These are phyloP conservation scores for Colletotrichum noveboracense DNA, from an alignment of 2,329 filamentous ascomycete species.

Conservation along the genomic window DNA sequence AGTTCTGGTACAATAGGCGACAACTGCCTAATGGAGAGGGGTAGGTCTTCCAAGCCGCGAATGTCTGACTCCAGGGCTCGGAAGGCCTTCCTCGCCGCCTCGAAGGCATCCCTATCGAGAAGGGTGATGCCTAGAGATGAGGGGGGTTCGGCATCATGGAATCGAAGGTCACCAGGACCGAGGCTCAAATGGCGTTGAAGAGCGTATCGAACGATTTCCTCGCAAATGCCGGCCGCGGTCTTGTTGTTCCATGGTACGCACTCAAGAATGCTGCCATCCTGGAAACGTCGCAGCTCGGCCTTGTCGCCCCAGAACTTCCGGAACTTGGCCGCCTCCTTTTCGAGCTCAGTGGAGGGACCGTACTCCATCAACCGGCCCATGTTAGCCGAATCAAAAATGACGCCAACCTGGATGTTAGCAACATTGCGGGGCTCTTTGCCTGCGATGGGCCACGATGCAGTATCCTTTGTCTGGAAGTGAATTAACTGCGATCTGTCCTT, in stretches of 20 bases:
- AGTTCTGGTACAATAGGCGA: slow-evolving; percentile 74
- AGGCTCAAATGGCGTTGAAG: slow-evolving; percentile 72
- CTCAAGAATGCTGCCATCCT: slow-evolving; percentile 92
- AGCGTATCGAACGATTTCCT: slow-evolving; percentile 80
- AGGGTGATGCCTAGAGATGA: slow-evolving; percentile 50
- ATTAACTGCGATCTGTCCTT: slow-evolving; percentile 77
- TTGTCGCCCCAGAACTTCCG: slow-evolving; percentile 95
- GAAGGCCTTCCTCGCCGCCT: slow-evolving; percentile 73
- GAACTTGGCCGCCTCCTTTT: slow-evolving; percentile 81
- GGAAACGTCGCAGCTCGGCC: slow-evolving; percentile 91
- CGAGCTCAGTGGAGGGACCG: slow-evolving; percentile 85
- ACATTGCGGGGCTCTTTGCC: background rate
- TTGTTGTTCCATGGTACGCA: slow-evolving; percentile 84
- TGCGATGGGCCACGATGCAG: slow-evolving; percentile 51
- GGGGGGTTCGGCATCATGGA: slow-evolving; percentile 57
- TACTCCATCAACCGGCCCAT: slow-evolving; percentile 82
- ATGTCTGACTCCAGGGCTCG: slow-evolving; percentile 77
- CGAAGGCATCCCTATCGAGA: slow-evolving; percentile 65
- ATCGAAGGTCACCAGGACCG: slow-evolving; percentile 56
- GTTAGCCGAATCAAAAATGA: slow-evolving; percentile 76
- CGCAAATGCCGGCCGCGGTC: slow-evolving; percentile 68
- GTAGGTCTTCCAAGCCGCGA: slow-evolving; percentile 79
- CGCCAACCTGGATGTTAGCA: slow-evolving; percentile 62
- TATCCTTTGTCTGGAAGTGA: slow-evolving; percentile 53
- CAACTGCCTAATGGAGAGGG: slow-evolving; percentile 84